Evolutionary conservation across 805 yeast genomes (phyloP), one percentile per base, ranked within the genome.

Genomic region (Ogataea nakhonphanomensis): DNA sequence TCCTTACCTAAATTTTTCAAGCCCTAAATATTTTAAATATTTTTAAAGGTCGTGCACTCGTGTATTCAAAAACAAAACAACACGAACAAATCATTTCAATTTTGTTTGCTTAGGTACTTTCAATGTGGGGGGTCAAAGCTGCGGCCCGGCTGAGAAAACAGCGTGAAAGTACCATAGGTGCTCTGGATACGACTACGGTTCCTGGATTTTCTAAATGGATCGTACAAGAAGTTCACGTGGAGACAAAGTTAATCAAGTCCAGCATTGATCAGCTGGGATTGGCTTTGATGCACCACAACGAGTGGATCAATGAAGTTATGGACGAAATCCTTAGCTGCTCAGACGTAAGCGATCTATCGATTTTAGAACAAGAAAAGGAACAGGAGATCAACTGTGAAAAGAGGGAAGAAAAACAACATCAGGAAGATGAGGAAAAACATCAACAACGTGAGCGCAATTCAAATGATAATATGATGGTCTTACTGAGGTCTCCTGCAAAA

Each of bases 141-240:
- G 53, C 54, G 20, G 49, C 48, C 28, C 34, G 44, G 8, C 25
- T 44, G 13, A 49, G 36, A 33, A 45, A 46, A 36, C 44, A 41
- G 23, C 45, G 37, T 13, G 41, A 39, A 10, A 17, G 39, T 4
- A 35, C 39, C 12, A 33, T 45, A 8, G 37, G 41, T 4, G 38
- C 33, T 14, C 35, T 44, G 6, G 38, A 49, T 7, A 42, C 51
- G 8, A 41, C 26, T 4, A 30, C 43, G 10, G 42, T 61, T 6
- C 65, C 65, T 1, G 65, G 65, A 5, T 59, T 59, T 33, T 51
- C 64, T 5, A 59, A 59, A 41, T 61, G 65, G 65, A 51, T 60
- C 33, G 61, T 61, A 8, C 52, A 54, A 25, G 65, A 60, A 40
- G 53, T 57, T 7, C 45, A 49, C 23, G 43, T 53, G 12, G 58